Evolutionary conservation across 495 filamentous ascomycete genomes (phyloP).

Genomic region (Hamigera avellanea): DNA sequence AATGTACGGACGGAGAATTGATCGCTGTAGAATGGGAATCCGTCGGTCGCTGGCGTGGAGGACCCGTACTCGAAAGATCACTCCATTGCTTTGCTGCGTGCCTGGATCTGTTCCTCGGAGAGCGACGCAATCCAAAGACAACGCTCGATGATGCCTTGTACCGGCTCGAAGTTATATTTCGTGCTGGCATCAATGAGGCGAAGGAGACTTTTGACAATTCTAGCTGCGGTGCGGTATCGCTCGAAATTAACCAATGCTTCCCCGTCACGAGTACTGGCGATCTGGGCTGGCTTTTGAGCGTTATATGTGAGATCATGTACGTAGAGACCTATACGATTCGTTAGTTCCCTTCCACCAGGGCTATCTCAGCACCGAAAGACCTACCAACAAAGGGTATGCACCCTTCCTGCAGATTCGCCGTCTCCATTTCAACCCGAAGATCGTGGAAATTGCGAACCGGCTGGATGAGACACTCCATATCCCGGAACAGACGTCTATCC

Average conservation of each 20-base stretch:
- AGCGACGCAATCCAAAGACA: slow-evolving; percentile 94
- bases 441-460: slow-evolving; percentile 87
- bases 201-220: slow-evolving; percentile 87
- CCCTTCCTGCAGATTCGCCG: slow-evolving; percentile 59
- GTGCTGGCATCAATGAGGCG: slow-evolving; percentile 86
- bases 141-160: slow-evolving; percentile 76
- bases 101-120: slow-evolving; percentile 69
- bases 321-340: slow-evolving; percentile 50
- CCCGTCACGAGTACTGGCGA: slow-evolving; percentile 42
- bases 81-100: slow-evolving; percentile 43
- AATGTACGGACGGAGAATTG: too few species aligned
- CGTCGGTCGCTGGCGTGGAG: too few species aligned
- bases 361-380: slow-evolving; percentile 5
- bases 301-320: slow-evolving; percentile 97
- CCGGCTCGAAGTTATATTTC: slow-evolving; percentile 72
- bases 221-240: slow-evolving; percentile 76
- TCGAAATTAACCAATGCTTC: slow-evolving; percentile 92
- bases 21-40: background rate
- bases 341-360: background rate
- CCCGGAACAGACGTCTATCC: slow-evolving; percentile 61
- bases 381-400: slow-evolving; percentile 95
- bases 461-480: slow-evolving; percentile 76
- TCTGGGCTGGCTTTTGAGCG: slow-evolving; percentile 68
- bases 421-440: slow-evolving; percentile 86
- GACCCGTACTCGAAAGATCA: too few species aligned